Base-by-base conservation (phyloP, 331 rosid species). In the Rhamnella rubrinervis region DNA sequence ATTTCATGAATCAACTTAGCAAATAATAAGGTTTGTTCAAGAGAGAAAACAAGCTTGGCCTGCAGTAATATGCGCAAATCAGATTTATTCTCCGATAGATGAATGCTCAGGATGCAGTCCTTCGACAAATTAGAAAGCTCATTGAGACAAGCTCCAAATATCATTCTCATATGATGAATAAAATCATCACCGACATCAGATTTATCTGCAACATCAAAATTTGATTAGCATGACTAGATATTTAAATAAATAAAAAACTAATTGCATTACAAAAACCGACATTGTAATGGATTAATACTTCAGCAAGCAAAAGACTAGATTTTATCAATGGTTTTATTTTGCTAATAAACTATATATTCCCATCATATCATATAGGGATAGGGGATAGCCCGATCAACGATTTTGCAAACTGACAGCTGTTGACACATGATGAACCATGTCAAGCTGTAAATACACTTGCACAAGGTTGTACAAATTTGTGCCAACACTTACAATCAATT, bases 11-110 rank as follows among this genome's bases (percentile, higher is more conserved):
- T 82, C 70, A 85, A 77, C 80, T 87, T 89, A 40, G 89, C 82
- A 75, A 87, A 74, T 71, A 74, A 84, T 80, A 91, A 66, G 70
- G 71, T 82, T 81, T 91, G 97, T 61, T 93, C 96, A 59, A 87
- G 84, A 78, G 81, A 87, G 84, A 91, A 91, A 60, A 83, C 90
- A 82, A 93, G 95, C 82, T 93, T 91, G 71, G 73, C 78, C 77
- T 89, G 95, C 75, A 76, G 72, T 51, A 89, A 70, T 69, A 76
- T 83, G 63, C n/a, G 72, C 40, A 76, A 71, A 64, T 69, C 78
- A 63, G 82, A 78, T 61, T 75, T 87, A 71, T 71, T 83, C 68
- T 84, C 89, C 76, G 52, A 76, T 66, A 83, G 72, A 86, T 76
- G 93, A 74, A 87, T 83, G 67, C 81, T 84, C 84, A 79, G 77